A percentile compares a stretch with the other conserved stretches of the same genome.
These are phyloP conservation scores for Lagenidium giganteum DNA, from an alignment of 352 stramenopile species.

Conservation along the genomic window DNA sequence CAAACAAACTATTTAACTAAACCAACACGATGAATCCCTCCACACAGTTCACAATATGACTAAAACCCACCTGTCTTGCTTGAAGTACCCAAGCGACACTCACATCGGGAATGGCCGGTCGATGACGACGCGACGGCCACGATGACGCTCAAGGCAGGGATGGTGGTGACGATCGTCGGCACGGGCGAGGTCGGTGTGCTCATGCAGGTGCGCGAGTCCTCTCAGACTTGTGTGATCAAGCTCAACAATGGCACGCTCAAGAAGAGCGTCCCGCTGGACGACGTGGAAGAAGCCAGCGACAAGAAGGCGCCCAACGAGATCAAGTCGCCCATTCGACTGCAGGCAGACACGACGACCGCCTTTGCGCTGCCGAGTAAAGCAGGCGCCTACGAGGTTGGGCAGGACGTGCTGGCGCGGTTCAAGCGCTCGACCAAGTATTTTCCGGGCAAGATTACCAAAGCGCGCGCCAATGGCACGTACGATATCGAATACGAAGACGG, in stretches of 20 bases:
- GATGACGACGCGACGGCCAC: neutral
- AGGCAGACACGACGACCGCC: neutral
- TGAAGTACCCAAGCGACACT: too few species aligned
- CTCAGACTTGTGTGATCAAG: conserved; percentile 68
- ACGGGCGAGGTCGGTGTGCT: conserved; percentile 49
- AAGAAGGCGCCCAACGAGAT: conserved; percentile 27
- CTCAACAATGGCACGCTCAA: conserved; percentile 53
- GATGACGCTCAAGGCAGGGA: conserved; percentile 49
- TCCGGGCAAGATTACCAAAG: conserved; percentile 29
- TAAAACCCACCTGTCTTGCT: too few species aligned
- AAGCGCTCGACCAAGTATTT: conserved; percentile 34
- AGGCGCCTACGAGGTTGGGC: conserved; percentile 17
- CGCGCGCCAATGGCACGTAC: conserved; percentile 54
- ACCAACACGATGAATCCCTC: too few species aligned
- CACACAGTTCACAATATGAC: too few species aligned
- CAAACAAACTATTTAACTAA: neutral
- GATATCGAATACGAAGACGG: conserved; percentile 65
- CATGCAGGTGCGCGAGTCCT: conserved; percentile 53
- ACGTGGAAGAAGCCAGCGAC: conserved; percentile 45
- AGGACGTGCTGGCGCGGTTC: conserved; percentile 35
- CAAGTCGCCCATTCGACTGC: conserved; percentile 45
- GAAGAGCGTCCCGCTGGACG: conserved; percentile 62
- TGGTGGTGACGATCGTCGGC: conserved; percentile 48
- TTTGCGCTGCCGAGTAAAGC: conserved; percentile 11
- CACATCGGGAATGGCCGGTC: too few species aligned